Evolutionary conservation across 768 basidiomycete genomes (phyloP), one percentile per base, ranked within the genome.

Genomic region (Lactarius trivialis): DNA sequence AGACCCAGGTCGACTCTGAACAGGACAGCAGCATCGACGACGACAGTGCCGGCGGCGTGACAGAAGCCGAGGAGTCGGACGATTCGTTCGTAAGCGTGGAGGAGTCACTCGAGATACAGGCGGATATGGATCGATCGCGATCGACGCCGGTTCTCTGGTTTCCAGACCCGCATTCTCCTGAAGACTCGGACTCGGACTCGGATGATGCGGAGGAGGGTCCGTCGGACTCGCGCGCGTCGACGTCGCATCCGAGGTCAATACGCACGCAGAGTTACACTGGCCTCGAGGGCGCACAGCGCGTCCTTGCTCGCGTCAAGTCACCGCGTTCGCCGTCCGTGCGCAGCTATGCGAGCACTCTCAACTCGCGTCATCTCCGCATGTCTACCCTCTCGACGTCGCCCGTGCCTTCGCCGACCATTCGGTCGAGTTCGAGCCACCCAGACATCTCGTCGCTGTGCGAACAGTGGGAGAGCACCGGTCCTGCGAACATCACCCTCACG

Each of bases 361-460:
- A 72, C 43, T 64, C 65, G 32, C 63, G 70, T 54, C 71, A 67
- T 55, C 73, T 81, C 68, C 73, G 78, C 32, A 64, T 64, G 41
- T 71, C 74, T 15, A 68, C 72, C n/a, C 67, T 72, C 34, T 64
- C 63, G 15, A 55, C 63, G 7, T 68, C 75, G 9, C 71, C 74
- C 33, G 76, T 78, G 1, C 76, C 81, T 3, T 76, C 79, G 5
- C 82, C 84, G 1, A 77, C 79, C 9, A 74, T 85, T 19, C 77
- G 81, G 39, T 68, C 70, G 52, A 76, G 74, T 41, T 73, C 70
- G 21, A 86, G 84, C 63, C 82, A 86, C 68, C 75, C 83, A 12
- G 82, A 84, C 68, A 78, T 88, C 49, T 71, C 76, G n/a, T 76
- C 79, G 7, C 77, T 88, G 19, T 82, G 86, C 58, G 75, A 82